Percentiles rank a stretch among this genome's conserved stretches.
These are phyloP conservation scores for Crithidia sp. DNA, from an alignment of 208 protist species.

Conservation along the genomic window DNA sequence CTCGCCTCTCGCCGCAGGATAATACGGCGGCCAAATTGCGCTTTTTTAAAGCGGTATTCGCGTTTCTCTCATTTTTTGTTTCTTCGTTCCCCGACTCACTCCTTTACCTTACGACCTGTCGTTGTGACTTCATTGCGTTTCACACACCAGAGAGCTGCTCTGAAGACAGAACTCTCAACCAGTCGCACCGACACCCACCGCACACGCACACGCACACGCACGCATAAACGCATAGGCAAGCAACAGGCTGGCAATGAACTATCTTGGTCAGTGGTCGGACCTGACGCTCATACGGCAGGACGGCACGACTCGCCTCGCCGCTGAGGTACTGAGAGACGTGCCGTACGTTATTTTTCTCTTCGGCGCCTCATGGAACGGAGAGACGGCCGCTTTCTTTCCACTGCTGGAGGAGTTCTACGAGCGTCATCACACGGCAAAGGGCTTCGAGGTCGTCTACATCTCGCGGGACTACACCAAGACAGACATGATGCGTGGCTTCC, in stretches of 20 bases:
- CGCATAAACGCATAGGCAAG: not conserved
- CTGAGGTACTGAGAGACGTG: constrained; percentile 26
- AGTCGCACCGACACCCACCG: no score
- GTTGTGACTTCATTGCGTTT: no score
- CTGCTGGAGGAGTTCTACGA: constrained; percentile 36
- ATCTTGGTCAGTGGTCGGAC: constrained; percentile 55
- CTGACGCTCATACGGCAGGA: constrained; percentile 37
- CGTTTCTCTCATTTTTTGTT: no score
- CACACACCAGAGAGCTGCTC: not conserved
- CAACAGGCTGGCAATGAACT: not conserved
- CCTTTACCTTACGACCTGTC: no score
- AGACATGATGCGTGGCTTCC: constrained; percentile 29
- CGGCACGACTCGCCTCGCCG: constrained; percentile 25
- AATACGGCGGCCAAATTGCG: no score
- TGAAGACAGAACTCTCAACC: not conserved
- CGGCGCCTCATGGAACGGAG: constrained; percentile 31
- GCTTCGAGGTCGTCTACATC: constrained; percentile 32
- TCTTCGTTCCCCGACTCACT: no score
- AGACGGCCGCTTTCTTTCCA: constrained; percentile 24
- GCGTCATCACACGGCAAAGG: constrained; percentile 22
- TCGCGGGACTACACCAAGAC: constrained; percentile 29
- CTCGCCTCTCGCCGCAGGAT: no score
- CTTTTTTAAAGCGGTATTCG: no score
- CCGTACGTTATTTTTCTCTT: constrained; percentile 42
- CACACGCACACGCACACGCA: not conserved